Evolutionary conservation across 2,329 filamentous ascomycete species (phyloP), one percentile per base, ranked within the genome.

Genomic region (Metarhizium rileyi): DNA sequence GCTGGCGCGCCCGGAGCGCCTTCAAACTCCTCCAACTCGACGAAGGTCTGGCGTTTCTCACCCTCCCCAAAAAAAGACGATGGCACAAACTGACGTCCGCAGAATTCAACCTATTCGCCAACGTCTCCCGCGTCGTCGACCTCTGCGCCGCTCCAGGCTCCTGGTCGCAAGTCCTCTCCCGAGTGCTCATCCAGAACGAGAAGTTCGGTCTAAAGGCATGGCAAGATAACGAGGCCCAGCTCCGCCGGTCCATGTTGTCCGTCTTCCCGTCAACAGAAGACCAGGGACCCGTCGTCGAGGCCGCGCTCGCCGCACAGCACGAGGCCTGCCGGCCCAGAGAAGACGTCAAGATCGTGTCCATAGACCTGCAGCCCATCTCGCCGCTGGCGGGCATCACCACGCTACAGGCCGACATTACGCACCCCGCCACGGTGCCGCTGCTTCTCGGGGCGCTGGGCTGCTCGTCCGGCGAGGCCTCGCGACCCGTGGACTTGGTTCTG

Each of bases 11-110:
- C 26, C 81, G 93, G 51, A 95, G 90, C 57, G 93, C 93, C 8
- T 98, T 96, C 74, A 98, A 98, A 70, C 80, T 98, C 23, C 81
- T 98, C 12, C 93, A 98, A 68, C 81, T 98, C 23, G 90, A 98
- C 66, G 90, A 84, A 72, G 81, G 81, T 82, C 52, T 52, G 44
- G 25, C 28, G 16, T 10, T 16, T 9, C 9, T 42, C 44, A 20
- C 46, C 44, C 49, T 23, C 27, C 23, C 12, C 45, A 44, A 22
- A 33, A 12, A 40, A 22, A 23, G 18, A 47, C 20, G 43, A n/a
- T n/a, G n/a, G 23, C 38, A 41, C 12, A 38, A 38, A 49, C 46
- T 61, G 48, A 56, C 49, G 8, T 14, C 14, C 38, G 3, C 79
- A 82, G 89, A 96, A 71, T 98, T 97, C 70, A 87, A 96, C 61